Evolutionary conservation across 192 early-diverging fungal genomes (phyloP), one percentile per base, ranked within the genome.

Genomic region (Coemansia asiatica): DNA sequence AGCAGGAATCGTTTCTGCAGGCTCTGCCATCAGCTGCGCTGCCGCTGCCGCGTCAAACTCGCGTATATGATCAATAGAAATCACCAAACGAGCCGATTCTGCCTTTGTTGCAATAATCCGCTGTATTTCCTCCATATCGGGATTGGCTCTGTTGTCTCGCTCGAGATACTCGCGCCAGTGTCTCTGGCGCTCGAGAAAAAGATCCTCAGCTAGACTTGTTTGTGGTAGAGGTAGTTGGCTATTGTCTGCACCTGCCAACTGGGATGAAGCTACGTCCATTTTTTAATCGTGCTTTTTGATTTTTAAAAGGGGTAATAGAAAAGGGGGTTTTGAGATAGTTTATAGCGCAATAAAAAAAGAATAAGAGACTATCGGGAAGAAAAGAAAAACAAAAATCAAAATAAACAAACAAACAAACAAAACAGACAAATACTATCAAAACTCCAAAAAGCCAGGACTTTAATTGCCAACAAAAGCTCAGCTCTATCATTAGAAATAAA

Each of bases 21-120:
- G 95, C 25, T 72, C 80, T 18, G 83, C 79, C 48, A 91, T 80
- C 15, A 96, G 50, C n/a, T 88, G 90, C 68, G 86, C 81, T 2
- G 91, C 87, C 59, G 91, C 89, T 21, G 88, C 87, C 1, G 81
- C 56, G 71, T 88, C 86, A 72, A 91, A 90, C 55, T 86, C 72
- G 61, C 95, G 90, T 13, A 99, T 60, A 71, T 93, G 86, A 83
- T 99, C 95, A 49, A 99, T 75, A 59, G 91, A 95, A 61, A 97
- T 87, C 18, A 99, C 84, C 26, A 98, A 75, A 16, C 97, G 87
- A 31, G 35, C 38, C 21, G 58, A 18, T 25, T 26, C 36, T 21
- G 58, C 58, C 23, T n/a, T 38, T 49, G 50, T 23, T 4, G 1
- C 29, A 8, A 54, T 35, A 16, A 72, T 51, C 21, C 64, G 63